Conservation (phyloP, 2,329 filamentous ascomycete genomes). For the Blastomyces silverae region DNA sequence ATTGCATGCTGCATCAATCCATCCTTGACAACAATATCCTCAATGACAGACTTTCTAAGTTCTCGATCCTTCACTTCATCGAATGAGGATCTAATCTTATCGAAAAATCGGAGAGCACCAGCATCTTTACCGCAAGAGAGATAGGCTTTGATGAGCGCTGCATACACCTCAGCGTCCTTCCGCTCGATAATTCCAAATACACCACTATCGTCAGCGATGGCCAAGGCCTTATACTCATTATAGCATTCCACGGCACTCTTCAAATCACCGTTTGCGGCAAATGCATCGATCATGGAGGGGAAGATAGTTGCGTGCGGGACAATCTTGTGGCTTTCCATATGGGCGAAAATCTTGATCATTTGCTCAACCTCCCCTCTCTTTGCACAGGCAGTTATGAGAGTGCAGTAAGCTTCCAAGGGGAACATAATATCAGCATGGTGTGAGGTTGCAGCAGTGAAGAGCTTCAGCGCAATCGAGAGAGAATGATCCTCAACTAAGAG, state of each 20-base stretch:
- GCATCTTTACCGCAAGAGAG: conserved; percentile 71
- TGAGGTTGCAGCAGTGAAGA: conserved; percentile 70
- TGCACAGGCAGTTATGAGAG: conserved; percentile 81
- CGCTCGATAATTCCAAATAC: conserved; percentile 61
- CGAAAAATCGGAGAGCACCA: conserved; percentile 77
- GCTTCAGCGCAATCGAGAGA: conserved; percentile 72
- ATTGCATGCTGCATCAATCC: conserved; percentile 76
- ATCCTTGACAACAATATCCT: conserved; percentile 62
- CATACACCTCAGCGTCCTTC: conserved; percentile 78
- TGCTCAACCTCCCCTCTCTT: conserved; percentile 71
- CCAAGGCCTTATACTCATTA: conserved; percentile 84
- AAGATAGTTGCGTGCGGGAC: conserved; percentile 75
- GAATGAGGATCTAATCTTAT: conserved; percentile 62
- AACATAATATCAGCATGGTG: conserved; percentile 57
- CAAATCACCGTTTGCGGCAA: conserved; percentile 72
- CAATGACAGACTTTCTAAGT: conserved; percentile 57
- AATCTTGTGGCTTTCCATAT: conserved; percentile 75
- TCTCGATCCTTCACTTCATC: conserved; percentile 45
- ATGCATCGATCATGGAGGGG: conserved; percentile 90
- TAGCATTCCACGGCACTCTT: conserved; percentile 89
- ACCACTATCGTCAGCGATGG: conserved; percentile 76
- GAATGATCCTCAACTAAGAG: conserved; percentile 84
- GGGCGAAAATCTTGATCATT: conserved; percentile 84
- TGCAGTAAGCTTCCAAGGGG: conserved; percentile 74
- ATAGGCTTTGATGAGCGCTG: conserved; percentile 85